Base-by-base conservation (phyloP, 2,329 filamentous ascomycete species). In the Xylaria sp. region DNA sequence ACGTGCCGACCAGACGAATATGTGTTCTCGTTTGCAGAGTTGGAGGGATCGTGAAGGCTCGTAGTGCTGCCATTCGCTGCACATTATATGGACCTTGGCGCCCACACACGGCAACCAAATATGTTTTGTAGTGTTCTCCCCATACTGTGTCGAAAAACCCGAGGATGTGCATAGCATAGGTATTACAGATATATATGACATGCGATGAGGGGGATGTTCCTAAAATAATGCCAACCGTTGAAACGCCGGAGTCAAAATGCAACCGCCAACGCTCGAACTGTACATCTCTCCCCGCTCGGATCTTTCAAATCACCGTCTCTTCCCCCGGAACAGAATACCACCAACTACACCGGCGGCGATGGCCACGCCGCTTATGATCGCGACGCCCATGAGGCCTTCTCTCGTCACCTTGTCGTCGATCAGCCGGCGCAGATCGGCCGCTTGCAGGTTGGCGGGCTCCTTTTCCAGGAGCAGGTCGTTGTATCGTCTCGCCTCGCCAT, bases 331-430 rank as follows among this genome's bases (percentile, higher is more conserved):
- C 72, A 99, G 80, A 77, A 98, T 89, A 15, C 94, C 94, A 41
- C 95, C 96, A 18, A 98, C 90, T 18, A 98, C 90, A n/a, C 95
- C 96, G 2, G 94, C 96, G 1, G 93, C 95, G 70, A 98, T 91
- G 63, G 95, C 94, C 65, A 98, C 88, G 39, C 96, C 95, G 71
- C 95, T 95, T 52, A 98, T 89, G 79, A 99, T 98, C 52, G 96
- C 96, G 66, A 97, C 94, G 54, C 96, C 96, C 84, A 98, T 88
- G 71, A 99, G 81, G 0, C 96, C 96, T 82, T 99, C 96, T 84
- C 91, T 97, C 65, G 94, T 92, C 70, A 99, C 96, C 84, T 94
- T 97, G 79, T 98, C 95, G 81, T 99, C 95, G 77, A 99, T 97
- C 80, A 98, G 84, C 55, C 90, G 87, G 76, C 92, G 90, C 81